A percentile compares a stretch with the other conserved stretches of the same genome.
phyloP scores from a whole-genome alignment of 352 stramenopile genomes.

The Globisporangium nodosum region DNA sequence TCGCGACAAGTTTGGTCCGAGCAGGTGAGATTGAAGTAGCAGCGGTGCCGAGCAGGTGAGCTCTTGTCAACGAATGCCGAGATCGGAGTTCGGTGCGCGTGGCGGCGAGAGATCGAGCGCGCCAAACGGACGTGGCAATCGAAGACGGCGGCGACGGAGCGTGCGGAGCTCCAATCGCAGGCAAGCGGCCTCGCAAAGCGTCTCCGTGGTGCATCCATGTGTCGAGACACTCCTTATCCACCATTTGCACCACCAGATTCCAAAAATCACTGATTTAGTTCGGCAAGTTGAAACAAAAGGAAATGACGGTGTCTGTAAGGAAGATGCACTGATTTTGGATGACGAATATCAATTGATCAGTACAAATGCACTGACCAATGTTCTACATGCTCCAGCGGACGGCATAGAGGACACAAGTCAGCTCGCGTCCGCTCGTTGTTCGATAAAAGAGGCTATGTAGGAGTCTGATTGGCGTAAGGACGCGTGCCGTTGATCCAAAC shows the following conservation, averaged over 20 bases:
- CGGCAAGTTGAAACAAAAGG: too few relatives aligned
- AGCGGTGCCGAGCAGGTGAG: too few relatives aligned
- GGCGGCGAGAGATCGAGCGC: too few relatives aligned
- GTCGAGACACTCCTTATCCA: not conserved
- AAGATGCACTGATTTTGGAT: not conserved
- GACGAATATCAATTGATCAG: not conserved
- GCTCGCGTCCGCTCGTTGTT: not conserved
- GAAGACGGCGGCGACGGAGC: not conserved
- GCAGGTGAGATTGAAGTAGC: too few relatives aligned
- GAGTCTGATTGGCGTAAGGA: slow-evolving; percentile 11
- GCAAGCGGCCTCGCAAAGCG: not conserved
- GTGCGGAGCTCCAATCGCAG: not conserved
- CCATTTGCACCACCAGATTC: not conserved
- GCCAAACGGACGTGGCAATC: not conserved
- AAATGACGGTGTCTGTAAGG: too few relatives aligned
- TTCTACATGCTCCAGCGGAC: not conserved
- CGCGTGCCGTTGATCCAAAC: slow-evolving; percentile 12
- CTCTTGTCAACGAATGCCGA: too few relatives aligned
- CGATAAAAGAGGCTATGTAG: not conserved
- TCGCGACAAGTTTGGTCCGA: too few relatives aligned
- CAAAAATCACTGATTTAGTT: too few relatives aligned
- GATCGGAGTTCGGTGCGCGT: too few relatives aligned
- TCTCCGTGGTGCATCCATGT: too few relatives aligned
- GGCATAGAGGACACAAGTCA: not conserved
- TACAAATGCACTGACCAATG: not conserved